Percentiles rank a stretch among this genome's conserved stretches.
phyloP scores from a whole-genome alignment of 345 rosid genomes.

The Turnera subulata region DNA sequence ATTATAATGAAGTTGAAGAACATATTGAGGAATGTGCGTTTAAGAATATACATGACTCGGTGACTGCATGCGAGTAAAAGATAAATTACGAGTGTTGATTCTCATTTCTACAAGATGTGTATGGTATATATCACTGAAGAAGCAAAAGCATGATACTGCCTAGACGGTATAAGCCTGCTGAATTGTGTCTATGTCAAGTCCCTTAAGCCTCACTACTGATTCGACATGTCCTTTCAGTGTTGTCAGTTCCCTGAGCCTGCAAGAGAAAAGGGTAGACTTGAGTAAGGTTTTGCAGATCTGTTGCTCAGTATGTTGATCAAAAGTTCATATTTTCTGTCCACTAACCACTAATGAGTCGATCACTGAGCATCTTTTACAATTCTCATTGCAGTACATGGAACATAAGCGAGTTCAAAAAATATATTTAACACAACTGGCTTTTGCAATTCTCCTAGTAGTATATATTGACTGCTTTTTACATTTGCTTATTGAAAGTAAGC shows the following conservation, averaged over 20 bases:
- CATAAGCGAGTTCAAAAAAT: no score
- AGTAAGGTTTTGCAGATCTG: no score
- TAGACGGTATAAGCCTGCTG: conserved; percentile 94
- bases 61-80: neutral
- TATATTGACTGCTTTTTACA: no score
- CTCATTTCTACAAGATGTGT: neutral
- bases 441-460: no score
- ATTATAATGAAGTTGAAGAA: no score
- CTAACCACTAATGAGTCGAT: no score
- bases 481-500: no score
- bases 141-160: conserved; percentile 15
- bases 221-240: conserved; percentile 96
- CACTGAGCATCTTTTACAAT: no score
- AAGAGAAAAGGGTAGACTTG: neutral
- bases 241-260: conserved; percentile 86
- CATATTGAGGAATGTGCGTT: neutral
- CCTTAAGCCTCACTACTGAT: conserved; percentile 89
- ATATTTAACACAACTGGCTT: no score
- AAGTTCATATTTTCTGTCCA: no score
- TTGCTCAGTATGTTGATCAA: no score
- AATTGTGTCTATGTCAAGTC: conserved; percentile 89
- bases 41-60: conserved; percentile 2
- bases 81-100: neutral
- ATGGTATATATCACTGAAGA: neutral
- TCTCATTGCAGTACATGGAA: no score